Evolutionary conservation across 768 basidiomycete species (phyloP), one percentile per base, ranked within the genome.

Genomic region (Boletus rufocinnamomeus): DNA sequence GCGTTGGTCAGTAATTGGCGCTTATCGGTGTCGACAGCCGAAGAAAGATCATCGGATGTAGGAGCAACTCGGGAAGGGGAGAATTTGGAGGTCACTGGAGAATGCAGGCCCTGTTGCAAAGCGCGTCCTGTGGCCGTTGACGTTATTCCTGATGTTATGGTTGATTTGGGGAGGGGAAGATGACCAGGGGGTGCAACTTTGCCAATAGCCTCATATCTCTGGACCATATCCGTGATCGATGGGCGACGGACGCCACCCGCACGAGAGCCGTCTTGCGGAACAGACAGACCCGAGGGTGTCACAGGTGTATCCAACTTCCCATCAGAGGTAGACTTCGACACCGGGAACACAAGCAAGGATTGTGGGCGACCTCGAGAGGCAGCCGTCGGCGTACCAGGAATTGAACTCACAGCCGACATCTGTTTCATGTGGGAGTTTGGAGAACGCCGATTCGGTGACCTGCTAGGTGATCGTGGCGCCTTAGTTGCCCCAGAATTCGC

Each of bases 171-270:
- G 30, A 62, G 72, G 2, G 79, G 72, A 38, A 77, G 68, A 19
- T 65, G 32, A 43, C 70, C 55, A 11, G 74, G 50, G 6, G 70
- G 61, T 30, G 71, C 57, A 23, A 75, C 63, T 60, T 75, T 78
- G 25, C 65, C 61, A 54, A 93, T 84, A 8, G 85, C 83, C 71
- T 94, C 92, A 69, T 86, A 94, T 46, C 79, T 83, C 63, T 90
- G 88, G 27, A 93, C 92, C 84, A 93, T 92, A 67, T 93, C 85
- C 41, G 91, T 85, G 64, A 93, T 93, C 0, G 92, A 93, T 5
- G 86, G 88, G 52, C 91, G 80, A 21, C 91, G 82, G 9, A 69
- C 0, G 13, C 63, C 66, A 7, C 71, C 63, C 2, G 73, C 71
- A 34, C 79, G 79, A 37, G 78, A 72, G 44, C 72, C 79, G 4